Percentiles rank a stretch among this genome's conserved stretches.
phyloP scores from a whole-genome alignment of 1,139 yeast species.

The Pichia sp. region DNA sequence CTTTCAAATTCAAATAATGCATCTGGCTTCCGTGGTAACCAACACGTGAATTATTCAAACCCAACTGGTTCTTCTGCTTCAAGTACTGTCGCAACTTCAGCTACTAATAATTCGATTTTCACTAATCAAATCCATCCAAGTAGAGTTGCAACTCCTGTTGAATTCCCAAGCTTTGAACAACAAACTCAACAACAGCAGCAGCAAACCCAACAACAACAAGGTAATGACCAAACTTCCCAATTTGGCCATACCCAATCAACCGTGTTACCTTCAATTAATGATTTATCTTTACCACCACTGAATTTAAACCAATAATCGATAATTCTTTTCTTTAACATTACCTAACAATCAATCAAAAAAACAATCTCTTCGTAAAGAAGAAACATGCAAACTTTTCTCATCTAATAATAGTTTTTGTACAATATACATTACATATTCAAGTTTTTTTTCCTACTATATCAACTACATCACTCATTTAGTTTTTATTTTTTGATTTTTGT shows the following conservation, averaged over 20 bases:
- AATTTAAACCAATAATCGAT: slow-evolving; percentile 25
- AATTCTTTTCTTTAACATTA: too few relatives aligned
- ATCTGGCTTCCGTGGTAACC: not conserved
- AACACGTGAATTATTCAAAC: slow-evolving; percentile 1
- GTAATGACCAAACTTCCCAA: not conserved
- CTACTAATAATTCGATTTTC: slow-evolving; percentile 4
- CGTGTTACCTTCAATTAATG: slow-evolving; percentile 29
- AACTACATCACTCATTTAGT: not conserved
- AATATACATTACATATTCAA: too few relatives aligned
- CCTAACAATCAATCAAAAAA: too few relatives aligned
- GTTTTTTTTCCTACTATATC: not conserved
- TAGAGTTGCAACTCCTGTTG: slow-evolving; percentile 12
- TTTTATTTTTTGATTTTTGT: not conserved
- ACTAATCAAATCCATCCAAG: slow-evolving; percentile 12
- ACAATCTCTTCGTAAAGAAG: not conserved
- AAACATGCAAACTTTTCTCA: not conserved
- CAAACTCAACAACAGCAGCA: slow-evolving; percentile 2
- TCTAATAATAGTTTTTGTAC: not conserved
- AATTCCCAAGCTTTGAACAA: not conserved
- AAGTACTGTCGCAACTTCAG: not conserved
- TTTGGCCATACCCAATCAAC: slow-evolving; percentile 10
- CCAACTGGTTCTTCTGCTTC: slow-evolving; percentile 6
- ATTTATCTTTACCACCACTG: slow-evolving; percentile 31
- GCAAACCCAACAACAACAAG: not conserved
- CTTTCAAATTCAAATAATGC: not conserved